Percentiles rank a stretch among this genome's conserved stretches.
Evolutionary conservation across 2,329 filamentous ascomycete genomes (phyloP).

Genomic region (Endoconidiophora polonica): DNA sequence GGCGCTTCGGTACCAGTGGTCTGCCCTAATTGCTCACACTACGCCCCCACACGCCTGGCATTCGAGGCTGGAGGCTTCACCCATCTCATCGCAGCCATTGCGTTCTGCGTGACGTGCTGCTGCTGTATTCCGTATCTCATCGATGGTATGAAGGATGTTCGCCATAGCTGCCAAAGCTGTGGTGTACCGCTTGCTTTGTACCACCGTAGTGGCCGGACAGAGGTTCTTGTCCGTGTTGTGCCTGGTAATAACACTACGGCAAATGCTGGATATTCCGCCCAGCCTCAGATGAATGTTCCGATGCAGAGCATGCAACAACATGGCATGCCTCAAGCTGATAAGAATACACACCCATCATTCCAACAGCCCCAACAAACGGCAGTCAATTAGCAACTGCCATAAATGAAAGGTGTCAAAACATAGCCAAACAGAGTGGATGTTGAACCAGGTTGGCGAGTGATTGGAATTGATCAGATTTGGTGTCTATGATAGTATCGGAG

Average conservation of each 20-base stretch:
- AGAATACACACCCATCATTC: too few species aligned
- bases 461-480: too few species aligned
- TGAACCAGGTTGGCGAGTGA: too few species aligned
- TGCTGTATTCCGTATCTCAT: constrained; percentile 17
- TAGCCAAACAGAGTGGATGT: too few species aligned
- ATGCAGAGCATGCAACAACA: neutral
- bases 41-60: constrained; percentile 4
- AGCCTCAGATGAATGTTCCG: neutral
- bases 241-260: neutral
- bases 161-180: constrained; percentile 16
- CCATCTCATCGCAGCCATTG: constrained; percentile 15
- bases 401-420: too few species aligned
- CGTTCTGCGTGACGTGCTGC: constrained; percentile 15
- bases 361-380: too few species aligned
- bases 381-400: too few species aligned
- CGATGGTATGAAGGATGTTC: constrained; percentile 15
- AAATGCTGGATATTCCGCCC: neutral
- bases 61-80: constrained; percentile 13
- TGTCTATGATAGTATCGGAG: too few species aligned
- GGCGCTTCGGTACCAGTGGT: constrained; percentile 14
- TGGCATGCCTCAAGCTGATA: neutral
- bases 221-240: constrained; percentile 14
- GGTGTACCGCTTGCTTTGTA: constrained; percentile 16
- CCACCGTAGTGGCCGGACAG: constrained; percentile 17
- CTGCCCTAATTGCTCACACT: constrained; percentile 16